These are phyloP conservation scores for Curvularia verruculosa DNA, from an alignment of 2,329 filamentous ascomycete species.

Conservation along the genomic window DNA sequence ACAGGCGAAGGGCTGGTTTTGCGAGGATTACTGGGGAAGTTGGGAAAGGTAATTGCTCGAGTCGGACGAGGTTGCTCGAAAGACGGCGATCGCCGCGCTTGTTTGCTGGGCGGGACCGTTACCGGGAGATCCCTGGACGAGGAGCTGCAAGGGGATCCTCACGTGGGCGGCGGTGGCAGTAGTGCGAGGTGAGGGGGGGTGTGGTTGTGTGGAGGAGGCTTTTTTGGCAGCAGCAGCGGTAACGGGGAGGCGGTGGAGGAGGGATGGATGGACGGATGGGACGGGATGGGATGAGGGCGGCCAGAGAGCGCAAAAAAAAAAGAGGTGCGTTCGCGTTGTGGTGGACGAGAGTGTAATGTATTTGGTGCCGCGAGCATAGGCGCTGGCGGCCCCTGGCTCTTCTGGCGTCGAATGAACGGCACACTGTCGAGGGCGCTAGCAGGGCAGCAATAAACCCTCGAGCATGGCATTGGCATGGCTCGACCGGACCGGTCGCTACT, in stretches of 20 bases:
- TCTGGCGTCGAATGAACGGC: slow-evolving; percentile 12
- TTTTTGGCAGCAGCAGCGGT: no score
- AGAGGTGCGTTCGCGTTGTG: no score
- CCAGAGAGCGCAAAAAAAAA: no score
- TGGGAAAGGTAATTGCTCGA: slow-evolving; percentile 10
- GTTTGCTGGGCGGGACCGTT: slow-evolving; percentile 29
- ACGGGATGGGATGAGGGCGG: no score
- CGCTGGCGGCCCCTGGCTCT: slow-evolving; percentile 7
- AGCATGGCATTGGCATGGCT: no score
- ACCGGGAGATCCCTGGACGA: slow-evolving; percentile 28
- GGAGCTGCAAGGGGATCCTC: slow-evolving; percentile 22
- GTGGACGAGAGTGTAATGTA: not conserved
- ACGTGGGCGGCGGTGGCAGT: slow-evolving; percentile 3
- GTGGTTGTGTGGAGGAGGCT: no score
- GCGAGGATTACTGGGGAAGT: slow-evolving; percentile 11
- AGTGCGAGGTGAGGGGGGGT: not conserved
- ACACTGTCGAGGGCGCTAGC: slow-evolving; percentile 9
- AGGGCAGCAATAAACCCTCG: slow-evolving; percentile 13
- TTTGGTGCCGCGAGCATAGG: slow-evolving; percentile 8
- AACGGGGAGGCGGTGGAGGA: slow-evolving; percentile 6
- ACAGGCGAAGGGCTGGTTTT: slow-evolving; percentile 16
- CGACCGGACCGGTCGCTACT: not conserved
- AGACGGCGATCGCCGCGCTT: slow-evolving; percentile 30
- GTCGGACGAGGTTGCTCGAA: slow-evolving; percentile 15
- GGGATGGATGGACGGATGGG: not conserved